phyloP scores from a whole-genome alignment of 228 moss, liverwort and hornwort species.

The Sphagnum fallax region DNA sequence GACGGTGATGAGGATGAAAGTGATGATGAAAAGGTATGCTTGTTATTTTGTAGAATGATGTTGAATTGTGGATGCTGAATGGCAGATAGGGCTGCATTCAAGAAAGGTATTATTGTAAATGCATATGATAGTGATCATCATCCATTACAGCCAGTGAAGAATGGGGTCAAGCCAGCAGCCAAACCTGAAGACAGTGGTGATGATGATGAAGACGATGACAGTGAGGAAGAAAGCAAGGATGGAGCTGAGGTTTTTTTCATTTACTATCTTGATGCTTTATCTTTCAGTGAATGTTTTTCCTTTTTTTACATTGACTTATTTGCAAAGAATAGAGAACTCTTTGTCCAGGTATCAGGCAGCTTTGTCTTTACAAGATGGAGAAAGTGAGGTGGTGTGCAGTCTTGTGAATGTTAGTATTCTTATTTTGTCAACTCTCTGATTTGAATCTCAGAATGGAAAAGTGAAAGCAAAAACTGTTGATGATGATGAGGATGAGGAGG shows the following conservation, averaged over 20 bases:
- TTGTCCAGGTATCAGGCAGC: neutral
- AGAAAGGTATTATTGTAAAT: neutral
- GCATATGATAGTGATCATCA: neutral
- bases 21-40: neutral
- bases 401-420: neutral
- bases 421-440: neutral
- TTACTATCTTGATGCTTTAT: neutral
- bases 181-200: neutral
- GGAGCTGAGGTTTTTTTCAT: neutral
- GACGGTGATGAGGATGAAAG: neutral
- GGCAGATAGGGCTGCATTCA: too few species aligned
- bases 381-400: neutral
- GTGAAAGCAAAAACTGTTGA: too few species aligned
- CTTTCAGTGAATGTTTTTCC: neutral
- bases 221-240: neutral
- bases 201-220: neutral
- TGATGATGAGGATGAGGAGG: too few species aligned
- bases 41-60: neutral
- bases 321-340: neutral
- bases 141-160: neutral
- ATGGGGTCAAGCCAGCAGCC: neutral
- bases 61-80: neutral
- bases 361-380: neutral
- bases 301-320: neutral
- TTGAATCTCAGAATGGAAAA: neutral